A percentile compares a stretch with the other conserved stretches of the same genome.
Conservation (phyloP, 352 stramenopile genomes). For the Phytophthora cryptogea region DNA sequence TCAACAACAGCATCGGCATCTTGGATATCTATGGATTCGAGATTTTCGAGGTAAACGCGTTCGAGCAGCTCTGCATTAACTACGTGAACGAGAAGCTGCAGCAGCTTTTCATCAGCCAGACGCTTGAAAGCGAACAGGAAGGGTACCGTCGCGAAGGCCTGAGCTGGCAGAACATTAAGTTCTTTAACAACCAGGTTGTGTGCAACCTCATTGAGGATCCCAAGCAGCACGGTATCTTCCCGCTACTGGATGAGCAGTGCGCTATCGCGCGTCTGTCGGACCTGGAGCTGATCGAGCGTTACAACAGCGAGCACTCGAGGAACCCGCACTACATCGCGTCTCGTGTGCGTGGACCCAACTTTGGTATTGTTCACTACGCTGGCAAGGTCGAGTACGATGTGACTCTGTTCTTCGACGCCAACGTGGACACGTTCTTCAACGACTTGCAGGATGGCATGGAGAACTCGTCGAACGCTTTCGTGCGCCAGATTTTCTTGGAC, state of each 20-base stretch:
- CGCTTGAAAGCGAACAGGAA: slow-evolving; percentile 78
- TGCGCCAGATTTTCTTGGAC: slow-evolving; percentile 84
- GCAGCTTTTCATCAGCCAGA: slow-evolving; percentile 88
- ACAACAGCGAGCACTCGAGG: slow-evolving; percentile 67
- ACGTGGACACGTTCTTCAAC: slow-evolving; percentile 88
- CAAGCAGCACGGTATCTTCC: slow-evolving; percentile 84
- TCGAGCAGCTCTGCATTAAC: slow-evolving; percentile 92
- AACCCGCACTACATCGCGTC: slow-evolving; percentile 82
- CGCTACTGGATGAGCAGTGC: slow-evolving; percentile 81
- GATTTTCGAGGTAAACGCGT: slow-evolving; percentile 90
- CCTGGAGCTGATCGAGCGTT: slow-evolving; percentile 78
- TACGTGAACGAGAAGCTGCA: slow-evolving; percentile 91
- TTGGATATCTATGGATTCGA: slow-evolving; percentile 93
- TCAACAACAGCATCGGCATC: slow-evolving; percentile 86
- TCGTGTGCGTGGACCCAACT: slow-evolving; percentile 70
- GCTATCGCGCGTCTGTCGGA: slow-evolving; percentile 71
- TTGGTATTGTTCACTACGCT: slow-evolving; percentile 85
- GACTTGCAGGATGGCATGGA: slow-evolving; percentile 77
- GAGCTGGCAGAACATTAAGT: slow-evolving; percentile 76
- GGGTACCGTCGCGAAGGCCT: slow-evolving; percentile 79
- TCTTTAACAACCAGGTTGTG: slow-evolving; percentile 90
- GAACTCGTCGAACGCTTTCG: slow-evolving; percentile 70
- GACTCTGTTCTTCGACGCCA: slow-evolving; percentile 84
- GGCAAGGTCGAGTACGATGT: slow-evolving; percentile 89
- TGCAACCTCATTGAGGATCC: slow-evolving; percentile 89